These are phyloP conservation scores for Vararia minispora DNA, from an alignment of 768 basidiomycete genomes.

Conservation along the genomic window DNA sequence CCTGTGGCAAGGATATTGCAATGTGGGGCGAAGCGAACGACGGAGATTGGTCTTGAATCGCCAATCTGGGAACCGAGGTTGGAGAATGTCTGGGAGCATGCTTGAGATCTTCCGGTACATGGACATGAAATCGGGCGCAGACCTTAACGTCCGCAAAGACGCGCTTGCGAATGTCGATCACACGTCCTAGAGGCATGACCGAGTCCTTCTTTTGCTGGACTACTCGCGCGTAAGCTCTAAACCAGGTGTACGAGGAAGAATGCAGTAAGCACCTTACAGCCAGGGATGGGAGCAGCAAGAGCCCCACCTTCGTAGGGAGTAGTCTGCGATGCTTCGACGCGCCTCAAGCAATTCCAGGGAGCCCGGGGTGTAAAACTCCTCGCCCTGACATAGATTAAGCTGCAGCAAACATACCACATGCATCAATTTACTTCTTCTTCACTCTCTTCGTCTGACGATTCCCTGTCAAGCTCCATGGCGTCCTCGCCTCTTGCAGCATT, in stretches of 20 bases:
- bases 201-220: slow-evolving; percentile 88
- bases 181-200: slow-evolving; percentile 72
- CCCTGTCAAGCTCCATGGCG: slow-evolving; percentile 61
- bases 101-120: not conserved
- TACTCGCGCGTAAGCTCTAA: slow-evolving; percentile 92
- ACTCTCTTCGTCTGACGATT: slow-evolving; percentile 55
- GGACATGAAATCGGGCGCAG: slow-evolving; percentile 14
- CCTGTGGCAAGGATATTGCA: slow-evolving; percentile 82
- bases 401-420: too few relatives aligned
- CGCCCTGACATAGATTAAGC: slow-evolving; percentile 46
- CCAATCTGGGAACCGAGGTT: slow-evolving; percentile 98
- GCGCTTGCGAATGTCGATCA: slow-evolving; percentile 89
- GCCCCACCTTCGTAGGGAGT: slow-evolving; percentile 90
- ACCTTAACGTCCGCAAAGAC: slow-evolving; percentile 88
- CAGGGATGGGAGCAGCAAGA: slow-evolving; percentile 37
- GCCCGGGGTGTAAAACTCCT: slow-evolving; percentile 94
- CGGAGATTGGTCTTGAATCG: slow-evolving; percentile 88
- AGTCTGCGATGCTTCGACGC: slow-evolving; percentile 80
- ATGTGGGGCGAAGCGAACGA: slow-evolving; percentile 92
- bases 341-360: slow-evolving; percentile 80
- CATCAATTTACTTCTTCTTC: slow-evolving; percentile 60
- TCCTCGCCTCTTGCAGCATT: slow-evolving; percentile 81
- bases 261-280: slow-evolving; percentile 72
- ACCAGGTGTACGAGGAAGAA: slow-evolving; percentile 26
- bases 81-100: slow-evolving; percentile 53